These are phyloP conservation scores for Calonectria pseudoturangicola DNA, from an alignment of 2,329 filamentous ascomycete genomes.

Conservation along the genomic window DNA sequence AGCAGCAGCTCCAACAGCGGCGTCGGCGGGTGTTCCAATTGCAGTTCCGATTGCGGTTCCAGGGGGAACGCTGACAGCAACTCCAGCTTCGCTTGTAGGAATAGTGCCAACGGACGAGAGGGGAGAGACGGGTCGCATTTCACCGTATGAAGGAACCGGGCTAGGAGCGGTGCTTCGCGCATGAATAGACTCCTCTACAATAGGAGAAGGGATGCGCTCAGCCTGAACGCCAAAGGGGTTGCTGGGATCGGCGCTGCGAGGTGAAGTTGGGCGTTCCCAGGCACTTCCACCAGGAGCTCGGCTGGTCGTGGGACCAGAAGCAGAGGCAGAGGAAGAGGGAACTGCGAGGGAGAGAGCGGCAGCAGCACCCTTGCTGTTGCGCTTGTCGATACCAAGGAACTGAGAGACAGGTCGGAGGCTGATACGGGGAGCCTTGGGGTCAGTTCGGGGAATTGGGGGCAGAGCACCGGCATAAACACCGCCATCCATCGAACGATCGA, in stretches of 20 bases:
- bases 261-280: constrained; percentile 70
- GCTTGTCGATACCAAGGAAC: constrained; percentile 76
- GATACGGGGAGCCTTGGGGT: constrained; percentile 82
- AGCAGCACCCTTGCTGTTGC: constrained; percentile 69
- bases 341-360: constrained; percentile 63
- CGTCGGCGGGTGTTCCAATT: constrained; percentile 49
- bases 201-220: constrained; percentile 68
- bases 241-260: constrained; percentile 69
- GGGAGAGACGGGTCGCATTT: constrained; percentile 28
- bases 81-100: constrained; percentile 47
- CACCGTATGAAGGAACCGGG: constrained; percentile 57
- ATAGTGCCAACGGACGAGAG: constrained; percentile 25
- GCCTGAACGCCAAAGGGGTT: constrained; percentile 84
- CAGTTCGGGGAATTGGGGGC: constrained; percentile 55
- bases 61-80: constrained; percentile 62
- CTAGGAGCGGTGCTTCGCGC: constrained; percentile 54
- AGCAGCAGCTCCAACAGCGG: constrained; percentile 48
- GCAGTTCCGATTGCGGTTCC: constrained; percentile 51
- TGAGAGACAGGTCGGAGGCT: constrained; percentile 90
- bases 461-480: constrained; percentile 40
- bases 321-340: constrained; percentile 49
- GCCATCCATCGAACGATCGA: constrained; percentile 61
- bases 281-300: constrained; percentile 60
- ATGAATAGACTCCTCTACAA: constrained; percentile 58
- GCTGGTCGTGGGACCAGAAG: constrained; percentile 45